Evolutionary conservation across 805 yeast species (phyloP).

Genomic region (Barnettozyma botsteinii): DNA sequence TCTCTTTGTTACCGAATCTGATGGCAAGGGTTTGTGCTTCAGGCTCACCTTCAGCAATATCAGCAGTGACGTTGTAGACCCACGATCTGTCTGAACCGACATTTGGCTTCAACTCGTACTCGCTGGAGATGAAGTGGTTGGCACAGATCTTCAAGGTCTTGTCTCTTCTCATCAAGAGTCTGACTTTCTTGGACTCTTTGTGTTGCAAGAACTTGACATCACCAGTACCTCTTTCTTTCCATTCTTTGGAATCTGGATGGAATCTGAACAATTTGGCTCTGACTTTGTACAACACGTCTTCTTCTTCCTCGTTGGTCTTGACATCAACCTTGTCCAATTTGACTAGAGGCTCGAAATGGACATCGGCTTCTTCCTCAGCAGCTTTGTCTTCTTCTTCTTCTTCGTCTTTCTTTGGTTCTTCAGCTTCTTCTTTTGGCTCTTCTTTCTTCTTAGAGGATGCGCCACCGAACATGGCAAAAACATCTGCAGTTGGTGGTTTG

Average conservation of each 20-base stretch:
- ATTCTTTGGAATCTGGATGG: slow-evolving; percentile 77
- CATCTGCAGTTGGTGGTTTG: slow-evolving; percentile 74
- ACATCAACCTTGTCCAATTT: slow-evolving; percentile 94
- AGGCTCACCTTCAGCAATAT: slow-evolving; percentile 90
- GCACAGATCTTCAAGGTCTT: slow-evolving; percentile 98
- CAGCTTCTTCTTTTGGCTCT: slow-evolving; percentile 37
- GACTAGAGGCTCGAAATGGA: slow-evolving; percentile 95
- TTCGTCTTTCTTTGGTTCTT: slow-evolving; percentile 24
- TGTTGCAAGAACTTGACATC: slow-evolving; percentile 94
- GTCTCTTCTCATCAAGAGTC: slow-evolving; percentile 98
- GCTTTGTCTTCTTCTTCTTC: slow-evolving; percentile 33
- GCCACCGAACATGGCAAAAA: slow-evolving; percentile 95
- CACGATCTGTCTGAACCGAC: slow-evolving; percentile 97
- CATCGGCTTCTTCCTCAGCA: slow-evolving; percentile 40
- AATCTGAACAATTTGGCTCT: slow-evolving; percentile 94
- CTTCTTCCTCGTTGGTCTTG: slow-evolving; percentile 91
- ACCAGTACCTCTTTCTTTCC: slow-evolving; percentile 99
- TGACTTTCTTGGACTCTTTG: slow-evolving; percentile 72
- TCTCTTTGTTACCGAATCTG: slow-evolving; percentile 86
- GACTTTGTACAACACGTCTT: slow-evolving; percentile 75
- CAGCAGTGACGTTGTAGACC: slow-evolving; percentile 95
- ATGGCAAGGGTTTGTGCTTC: slow-evolving; percentile 96
- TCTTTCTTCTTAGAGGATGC: slow-evolving; percentile 61
- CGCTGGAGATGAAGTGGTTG: slow-evolving; percentile 83
- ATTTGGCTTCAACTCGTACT: slow-evolving; percentile 80